These are phyloP conservation scores for Cymbopogon citratus DNA, from an alignment of 176 grass and related monocot species.

Conservation along the genomic window DNA sequence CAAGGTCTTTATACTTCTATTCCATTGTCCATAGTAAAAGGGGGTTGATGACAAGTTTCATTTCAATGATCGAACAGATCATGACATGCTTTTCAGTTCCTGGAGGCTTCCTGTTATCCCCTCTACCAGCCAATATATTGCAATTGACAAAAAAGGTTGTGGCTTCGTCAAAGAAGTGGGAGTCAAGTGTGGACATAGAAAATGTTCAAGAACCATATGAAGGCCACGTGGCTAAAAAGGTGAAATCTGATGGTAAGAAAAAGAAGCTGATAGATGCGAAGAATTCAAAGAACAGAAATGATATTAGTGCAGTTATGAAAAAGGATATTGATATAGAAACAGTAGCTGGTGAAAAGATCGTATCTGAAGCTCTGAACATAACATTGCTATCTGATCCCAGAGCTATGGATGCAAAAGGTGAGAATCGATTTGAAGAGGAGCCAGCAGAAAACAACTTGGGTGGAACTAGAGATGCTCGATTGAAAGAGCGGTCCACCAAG, in stretches of 20 bases:
- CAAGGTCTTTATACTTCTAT: constrained; percentile 16
- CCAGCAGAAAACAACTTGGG: constrained; percentile 22
- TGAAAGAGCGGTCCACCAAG: constrained; percentile 35
- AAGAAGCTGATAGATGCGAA: constrained; percentile 36
- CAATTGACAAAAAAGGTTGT: constrained; percentile 58
- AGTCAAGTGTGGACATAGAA: constrained; percentile 32
- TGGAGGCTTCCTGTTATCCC: constrained; percentile 70
- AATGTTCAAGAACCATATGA: constrained; percentile 37
- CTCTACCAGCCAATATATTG: constrained; percentile 47
- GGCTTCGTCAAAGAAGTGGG: constrained; percentile 47
- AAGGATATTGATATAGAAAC: constrained; percentile 50
- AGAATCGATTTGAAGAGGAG: constrained; percentile 43
- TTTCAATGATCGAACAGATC: constrained; percentile 54
- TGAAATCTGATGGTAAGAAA: constrained; percentile 55
- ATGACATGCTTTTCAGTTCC: constrained; percentile 79
- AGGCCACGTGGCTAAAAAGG: constrained; percentile 45
- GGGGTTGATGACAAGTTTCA: constrained; percentile 21
- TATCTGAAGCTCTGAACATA: constrained; percentile 48
- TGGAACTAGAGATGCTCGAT: constrained; percentile 33
- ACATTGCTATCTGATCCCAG: constrained; percentile 32
- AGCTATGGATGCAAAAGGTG: constrained; percentile 30
- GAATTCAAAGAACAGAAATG: constrained; percentile 39
- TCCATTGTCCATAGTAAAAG: constrained; percentile 7
- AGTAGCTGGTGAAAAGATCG: constrained; percentile 31
- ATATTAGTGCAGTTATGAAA: constrained; percentile 36